These are phyloP conservation scores for Novymonas esmeraldas DNA, from an alignment of 208 protist genomes.

Conservation along the genomic window DNA sequence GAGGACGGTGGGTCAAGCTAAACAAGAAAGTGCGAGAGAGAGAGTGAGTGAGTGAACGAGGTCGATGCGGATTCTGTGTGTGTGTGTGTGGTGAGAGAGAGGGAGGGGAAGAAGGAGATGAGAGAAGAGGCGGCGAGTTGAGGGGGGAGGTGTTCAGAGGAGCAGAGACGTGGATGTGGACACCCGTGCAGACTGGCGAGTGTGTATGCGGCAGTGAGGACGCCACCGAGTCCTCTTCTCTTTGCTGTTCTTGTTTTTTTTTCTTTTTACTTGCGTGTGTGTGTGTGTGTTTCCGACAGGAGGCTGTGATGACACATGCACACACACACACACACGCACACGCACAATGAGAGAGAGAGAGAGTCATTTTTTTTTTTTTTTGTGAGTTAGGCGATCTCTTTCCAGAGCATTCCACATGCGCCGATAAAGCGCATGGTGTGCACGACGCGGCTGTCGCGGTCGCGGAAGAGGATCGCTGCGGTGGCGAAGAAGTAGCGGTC, in stretches of 20 bases:
- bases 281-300: not conserved
- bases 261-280: not conserved
- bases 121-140: too few species aligned
- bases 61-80: too few species aligned
- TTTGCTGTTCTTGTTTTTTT: too few species aligned
- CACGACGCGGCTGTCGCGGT: slow-evolving; percentile 21
- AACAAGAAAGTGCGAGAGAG: too few species aligned
- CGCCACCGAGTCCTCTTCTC: too few species aligned
- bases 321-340: not conserved
- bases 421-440: slow-evolving; percentile 54
- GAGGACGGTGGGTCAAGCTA: not conserved
- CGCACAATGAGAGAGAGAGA: not conserved
- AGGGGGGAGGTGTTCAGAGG: too few species aligned
- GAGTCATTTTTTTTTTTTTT: not conserved
- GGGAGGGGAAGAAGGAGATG: too few species aligned
- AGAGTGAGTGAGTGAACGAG: too few species aligned
- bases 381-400: slow-evolving; percentile 14
- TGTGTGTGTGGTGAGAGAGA: not conserved
- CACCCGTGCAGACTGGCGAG: too few species aligned
- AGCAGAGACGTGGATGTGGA: too few species aligned
- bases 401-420: slow-evolving; percentile 73
- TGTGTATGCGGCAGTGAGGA: too few species aligned
- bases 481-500: slow-evolving; percentile 56
- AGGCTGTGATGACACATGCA: not conserved
- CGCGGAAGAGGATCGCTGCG: slow-evolving; percentile 39